Base-by-base conservation (phyloP, 1,284 basidiomycete genomes). In the Fomitopsis pinicola region DNA sequence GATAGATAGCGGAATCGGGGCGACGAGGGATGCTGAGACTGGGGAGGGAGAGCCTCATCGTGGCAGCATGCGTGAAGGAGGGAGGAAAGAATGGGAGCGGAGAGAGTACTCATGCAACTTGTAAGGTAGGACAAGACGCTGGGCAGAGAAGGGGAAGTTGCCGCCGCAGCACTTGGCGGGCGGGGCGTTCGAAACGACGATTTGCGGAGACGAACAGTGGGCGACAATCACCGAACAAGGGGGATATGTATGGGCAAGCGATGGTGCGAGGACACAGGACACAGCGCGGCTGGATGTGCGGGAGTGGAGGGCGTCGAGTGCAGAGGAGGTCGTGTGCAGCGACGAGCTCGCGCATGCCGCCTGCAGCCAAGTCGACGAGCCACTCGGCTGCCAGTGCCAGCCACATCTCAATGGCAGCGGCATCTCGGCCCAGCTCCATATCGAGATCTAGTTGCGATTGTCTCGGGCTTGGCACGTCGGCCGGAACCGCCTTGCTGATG, bases 1-100 rank as follows among this genome's bases (percentile, higher is more conserved):
- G 52, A 19, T 54, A 54, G 36, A 54, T 40, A 8, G 35, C 52
- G 12, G 52, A 54, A 19, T 54, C 52, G 35, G 52, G 33, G 19
- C 52, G 35, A 54, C 52, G 35, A 15, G 52, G 52, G 36, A 54
- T 54, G 52, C 3, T 38, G 52, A 54, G 52, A 0, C 35, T 33
- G n/a, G 52, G 52, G 52, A 54, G n/a, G 35, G 52, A 54, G n/a
- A 54, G 52, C 35, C 52, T 53, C 52, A 53, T 53, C 15, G 33
- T 53, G 42, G 42, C 15, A 28, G 46, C 46, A 53, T 53, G 35
- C 52, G 35, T 33, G 50, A 36, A 30, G 33, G 22, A 40, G n/a
- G 52, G 36, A 38, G 7, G 17, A 17, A 28, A 19, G n/a, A 15
- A 26, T 19, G 52, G 52, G 35, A 22, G 6, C 2, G 30, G 22